Evolutionary conservation across 495 filamentous ascomycete species (phyloP).

Genomic region (Xylaria nigripes): DNA sequence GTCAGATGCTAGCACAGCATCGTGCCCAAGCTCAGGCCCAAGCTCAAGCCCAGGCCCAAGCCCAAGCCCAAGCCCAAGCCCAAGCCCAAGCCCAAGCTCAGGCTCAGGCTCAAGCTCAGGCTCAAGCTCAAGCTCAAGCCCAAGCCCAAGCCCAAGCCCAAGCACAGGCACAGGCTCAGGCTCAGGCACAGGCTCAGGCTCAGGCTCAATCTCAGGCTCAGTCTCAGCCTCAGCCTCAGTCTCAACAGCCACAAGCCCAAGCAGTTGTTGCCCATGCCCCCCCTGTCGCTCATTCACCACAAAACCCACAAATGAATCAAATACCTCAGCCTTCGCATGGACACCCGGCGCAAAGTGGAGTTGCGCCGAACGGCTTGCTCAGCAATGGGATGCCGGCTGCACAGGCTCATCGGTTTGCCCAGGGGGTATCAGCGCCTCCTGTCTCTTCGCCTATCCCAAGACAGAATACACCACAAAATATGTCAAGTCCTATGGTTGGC

Average conservation of each 20-base stretch:
- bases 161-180: slow-evolving; percentile 6
- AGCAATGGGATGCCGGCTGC: slow-evolving; percentile 15
- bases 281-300: slow-evolving; percentile 36
- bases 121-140: slow-evolving; percentile 1
- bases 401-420: slow-evolving; percentile 47
- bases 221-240: slow-evolving; percentile 29
- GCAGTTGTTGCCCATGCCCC: slow-evolving; percentile 21
- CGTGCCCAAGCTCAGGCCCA: slow-evolving; percentile 21
- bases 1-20: slow-evolving; percentile 25
- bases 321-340: slow-evolving; percentile 27
- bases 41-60: too few relatives aligned
- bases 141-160: slow-evolving; percentile 17
- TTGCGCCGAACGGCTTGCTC: slow-evolving; percentile 40
- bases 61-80: slow-evolving; percentile 41
- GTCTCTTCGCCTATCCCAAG: slow-evolving; percentile 73
- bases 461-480: slow-evolving; percentile 68
- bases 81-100: slow-evolving; percentile 20
- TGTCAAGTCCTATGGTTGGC: slow-evolving; percentile 67
- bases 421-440: slow-evolving; percentile 57
- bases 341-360: slow-evolving; percentile 36
- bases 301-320: slow-evolving; percentile 18
- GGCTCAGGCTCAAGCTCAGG: not conserved
- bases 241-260: slow-evolving; percentile 39
- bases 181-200: slow-evolving; percentile 25
- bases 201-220: slow-evolving; percentile 35